Conservation (phyloP, 805 yeast genomes). For the Cyberlindnera petersonii region DNA sequence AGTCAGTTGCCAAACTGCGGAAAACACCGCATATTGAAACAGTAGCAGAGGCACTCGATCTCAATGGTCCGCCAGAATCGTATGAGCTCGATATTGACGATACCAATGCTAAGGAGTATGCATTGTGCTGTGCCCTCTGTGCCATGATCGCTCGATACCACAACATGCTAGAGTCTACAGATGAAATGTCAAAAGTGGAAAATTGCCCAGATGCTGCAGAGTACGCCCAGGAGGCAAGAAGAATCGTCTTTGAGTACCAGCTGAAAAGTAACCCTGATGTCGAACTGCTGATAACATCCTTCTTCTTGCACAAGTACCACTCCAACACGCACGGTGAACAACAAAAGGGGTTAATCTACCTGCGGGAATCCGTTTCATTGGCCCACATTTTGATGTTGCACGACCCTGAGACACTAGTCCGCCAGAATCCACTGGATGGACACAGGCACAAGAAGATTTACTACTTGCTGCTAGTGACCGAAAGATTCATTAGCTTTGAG, state of each 20-base stretch:
- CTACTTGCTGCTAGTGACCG: slow-evolving; percentile 22
- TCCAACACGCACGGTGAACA: slow-evolving; percentile 19
- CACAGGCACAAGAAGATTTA: slow-evolving; percentile 25
- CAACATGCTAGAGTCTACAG: slow-evolving; percentile 22
- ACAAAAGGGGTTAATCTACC: slow-evolving; percentile 18
- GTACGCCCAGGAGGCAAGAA: slow-evolving; percentile 23
- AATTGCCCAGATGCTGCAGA: slow-evolving; percentile 19
- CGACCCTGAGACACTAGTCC: slow-evolving; percentile 16
- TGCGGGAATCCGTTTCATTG: slow-evolving; percentile 24
- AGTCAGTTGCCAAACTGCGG: slow-evolving; percentile 15
- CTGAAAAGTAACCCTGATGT: slow-evolving; percentile 16
- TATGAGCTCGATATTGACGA: slow-evolving; percentile 8
- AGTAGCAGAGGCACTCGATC: slow-evolving; percentile 6
- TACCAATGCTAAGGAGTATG: slow-evolving; percentile 18
- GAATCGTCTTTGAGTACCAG: slow-evolving; percentile 19
- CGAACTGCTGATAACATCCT: slow-evolving; percentile 17
- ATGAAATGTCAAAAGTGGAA: slow-evolving; percentile 14
- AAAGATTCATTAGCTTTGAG: slow-evolving; percentile 23
- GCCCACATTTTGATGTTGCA: slow-evolving; percentile 23
- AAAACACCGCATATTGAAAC: slow-evolving; percentile 1
- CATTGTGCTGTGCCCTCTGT: slow-evolving; percentile 23
- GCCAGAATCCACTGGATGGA: slow-evolving; percentile 15
- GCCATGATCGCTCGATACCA: slow-evolving; percentile 24
- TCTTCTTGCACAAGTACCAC: slow-evolving; percentile 23
- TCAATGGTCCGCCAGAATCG: slow-evolving; percentile 5